phyloP scores from a whole-genome alignment of 345 rosid genomes.

The Pugionium cornutum region DNA sequence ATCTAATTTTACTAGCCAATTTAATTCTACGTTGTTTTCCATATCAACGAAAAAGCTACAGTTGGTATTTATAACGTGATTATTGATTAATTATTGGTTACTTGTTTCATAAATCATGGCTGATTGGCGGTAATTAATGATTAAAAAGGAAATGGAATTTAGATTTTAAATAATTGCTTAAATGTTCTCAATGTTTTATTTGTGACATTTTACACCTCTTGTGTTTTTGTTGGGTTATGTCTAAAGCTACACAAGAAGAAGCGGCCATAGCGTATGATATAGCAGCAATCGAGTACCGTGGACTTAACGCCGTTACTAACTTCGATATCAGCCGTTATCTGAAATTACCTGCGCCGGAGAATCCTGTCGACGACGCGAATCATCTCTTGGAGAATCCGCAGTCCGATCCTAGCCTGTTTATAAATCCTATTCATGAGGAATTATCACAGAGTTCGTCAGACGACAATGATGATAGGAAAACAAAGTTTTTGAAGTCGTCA shows the following conservation, averaged over 20 bases:
- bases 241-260: slow-evolving; percentile 88
- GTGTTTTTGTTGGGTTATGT: slow-evolving; percentile 37
- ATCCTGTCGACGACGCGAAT: slow-evolving; percentile 8
- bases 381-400: slow-evolving; percentile 20
- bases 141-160: neutral
- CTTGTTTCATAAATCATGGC: too few species aligned
- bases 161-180: neutral
- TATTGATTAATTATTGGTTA: too few species aligned
- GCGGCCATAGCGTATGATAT: slow-evolving; percentile 90
- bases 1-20: slow-evolving; percentile 40
- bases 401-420: too few species aligned
- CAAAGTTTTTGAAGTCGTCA: slow-evolving; percentile 26
- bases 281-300: slow-evolving; percentile 94
- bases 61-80: too few species aligned
- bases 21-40: slow-evolving; percentile 22
- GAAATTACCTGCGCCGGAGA: slow-evolving; percentile 27
- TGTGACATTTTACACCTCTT: slow-evolving; percentile 27
- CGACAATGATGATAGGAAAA: slow-evolving; percentile 36
- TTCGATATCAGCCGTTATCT: slow-evolving; percentile 84
- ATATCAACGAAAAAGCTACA: slow-evolving; percentile 21
- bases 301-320: slow-evolving; percentile 89
- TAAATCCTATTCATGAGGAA: too few species aligned
- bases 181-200: slow-evolving; percentile 1
- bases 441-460: slow-evolving; percentile 33
- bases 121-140: too few species aligned